Base-by-base conservation (phyloP, 371 early-diverging fungal species). In the Batrachochytrium dendrobatidis region DNA sequence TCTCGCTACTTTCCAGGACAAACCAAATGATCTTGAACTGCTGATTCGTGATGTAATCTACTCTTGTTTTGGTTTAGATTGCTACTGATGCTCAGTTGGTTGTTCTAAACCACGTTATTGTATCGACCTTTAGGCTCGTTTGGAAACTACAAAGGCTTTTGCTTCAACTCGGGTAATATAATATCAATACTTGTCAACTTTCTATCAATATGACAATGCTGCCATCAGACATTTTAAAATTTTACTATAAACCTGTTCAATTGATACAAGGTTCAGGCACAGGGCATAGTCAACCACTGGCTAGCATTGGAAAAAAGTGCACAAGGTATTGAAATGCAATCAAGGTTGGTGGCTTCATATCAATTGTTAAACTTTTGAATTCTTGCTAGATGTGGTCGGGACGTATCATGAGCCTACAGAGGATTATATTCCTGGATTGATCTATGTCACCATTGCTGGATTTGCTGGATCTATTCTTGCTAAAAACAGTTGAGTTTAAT, bases 381-480 rank as follows among this genome's bases (percentile, higher is more conserved):
- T n/a, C 39, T n/a, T 39, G 39, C 39, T n/a, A 39, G 39, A 12
- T n/a, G 39, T 39, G 15, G n/a, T 39, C 39, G n/a, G n/a, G 39
- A 12, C 15, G n/a, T 39, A 39, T n/a, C 44, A 30, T 7, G 68
- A 45, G 18, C 55, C 58, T 12, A 53, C 50, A 32, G 73, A 72
- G 46, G 60, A 55, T 4, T 20, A 67, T n/a, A 49, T 72, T 24
- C 73, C 73, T 3, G 67, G 67, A 6, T 53, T 58, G 28, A 34
- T 72, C 25, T 72, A 72, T 52, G 70, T 69, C 29, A 60, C 70
- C 3, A 49, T 72, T 29, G 64, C 60, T 10, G 69, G 67, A 31
- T 72, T 72, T 51, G 69, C 65, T 17, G 73, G 70, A 15, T 69
- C 73, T 25, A 72, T 72, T 30, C 1, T 67, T 26, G 25, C 60